Percentiles rank a stretch among this genome's conserved stretches.
phyloP scores from a whole-genome alignment of 2,329 filamentous ascomycete species.

The Fusarium dimerum region DNA sequence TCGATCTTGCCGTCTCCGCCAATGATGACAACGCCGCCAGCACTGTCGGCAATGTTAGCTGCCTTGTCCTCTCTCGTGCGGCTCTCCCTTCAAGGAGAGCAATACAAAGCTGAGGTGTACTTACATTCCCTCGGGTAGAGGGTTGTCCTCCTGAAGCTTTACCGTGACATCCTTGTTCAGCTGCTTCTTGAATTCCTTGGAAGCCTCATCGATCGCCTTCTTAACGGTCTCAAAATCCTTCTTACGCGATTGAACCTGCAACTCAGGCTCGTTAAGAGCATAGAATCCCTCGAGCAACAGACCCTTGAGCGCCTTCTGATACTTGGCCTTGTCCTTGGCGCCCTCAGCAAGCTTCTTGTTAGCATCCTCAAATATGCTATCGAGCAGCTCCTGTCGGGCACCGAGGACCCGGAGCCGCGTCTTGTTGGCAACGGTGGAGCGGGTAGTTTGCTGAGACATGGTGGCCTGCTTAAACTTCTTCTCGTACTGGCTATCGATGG shows the following conservation, averaged over 20 bases:
- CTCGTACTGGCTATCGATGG: conserved; percentile 91
- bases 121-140: conserved; percentile 81
- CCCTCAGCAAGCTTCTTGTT: conserved; percentile 67
- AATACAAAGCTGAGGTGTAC: conserved; percentile 37
- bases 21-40: conserved; percentile 79
- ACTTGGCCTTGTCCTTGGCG: conserved; percentile 70
- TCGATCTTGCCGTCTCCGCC: conserved; percentile 91
- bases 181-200: conserved; percentile 81
- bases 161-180: conserved; percentile 69
- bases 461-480: conserved; percentile 99
- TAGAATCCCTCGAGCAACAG: conserved; percentile 89
- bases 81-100: neutral
- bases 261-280: conserved; percentile 77
- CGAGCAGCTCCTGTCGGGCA: conserved; percentile 86
- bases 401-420: conserved; percentile 85
- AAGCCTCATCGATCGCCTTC: conserved; percentile 75
- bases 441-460: conserved; percentile 98
- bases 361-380: conserved; percentile 83
- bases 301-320: conserved; percentile 74
- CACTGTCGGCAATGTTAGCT: conserved; percentile 51
- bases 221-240: conserved; percentile 74
- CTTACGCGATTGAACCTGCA: conserved; percentile 75
- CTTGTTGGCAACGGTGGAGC: conserved; percentile 95
- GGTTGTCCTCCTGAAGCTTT: conserved; percentile 75
- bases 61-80: neutral